Conservation (phyloP, 129 eudicot species). For the Flaveria bidentis region DNA sequence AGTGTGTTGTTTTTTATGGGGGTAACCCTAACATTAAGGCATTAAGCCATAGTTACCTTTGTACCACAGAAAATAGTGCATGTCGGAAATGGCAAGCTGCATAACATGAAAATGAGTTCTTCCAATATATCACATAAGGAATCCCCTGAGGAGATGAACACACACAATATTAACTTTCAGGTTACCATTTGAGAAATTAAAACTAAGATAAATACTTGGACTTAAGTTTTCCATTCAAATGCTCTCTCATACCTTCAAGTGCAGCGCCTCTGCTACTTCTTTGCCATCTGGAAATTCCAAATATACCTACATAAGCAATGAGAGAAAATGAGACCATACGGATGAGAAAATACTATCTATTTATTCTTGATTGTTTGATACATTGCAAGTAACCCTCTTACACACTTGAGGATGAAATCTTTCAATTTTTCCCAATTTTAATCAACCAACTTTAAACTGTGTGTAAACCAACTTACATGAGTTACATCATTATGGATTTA, state of each 20-base stretch:
- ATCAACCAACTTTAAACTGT: conserved; percentile 1
- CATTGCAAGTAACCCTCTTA: background rate
- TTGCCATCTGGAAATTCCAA: conserved; percentile 83
- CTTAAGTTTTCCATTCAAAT: background rate
- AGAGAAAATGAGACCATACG: conserved; percentile 21
- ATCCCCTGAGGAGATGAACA: conserved; percentile 65
- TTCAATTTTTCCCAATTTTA: background rate
- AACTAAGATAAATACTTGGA: background rate
- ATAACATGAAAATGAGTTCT: conserved; percentile 56
- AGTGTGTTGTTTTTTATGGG: background rate
- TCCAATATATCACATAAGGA: conserved; percentile 92
- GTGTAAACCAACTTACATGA: background rate
- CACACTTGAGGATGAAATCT: background rate
- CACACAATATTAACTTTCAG: background rate
- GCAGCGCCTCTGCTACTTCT: conserved; percentile 74
- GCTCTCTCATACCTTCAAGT: conserved; percentile 52
- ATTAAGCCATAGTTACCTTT: conserved; percentile 59
- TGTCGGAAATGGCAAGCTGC: conserved; percentile 89
- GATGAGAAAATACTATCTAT: background rate
- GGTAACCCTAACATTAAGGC: background rate
- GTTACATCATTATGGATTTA: background rate
- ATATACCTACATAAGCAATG: conserved; percentile 62
- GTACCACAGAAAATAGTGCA: conserved; percentile 79
- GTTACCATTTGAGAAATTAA: conserved; percentile 2
- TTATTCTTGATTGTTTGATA: background rate